These are phyloP conservation scores for Eimeria praecox DNA, from an alignment of 169 alveolate genomes.

Conservation along the genomic window DNA sequence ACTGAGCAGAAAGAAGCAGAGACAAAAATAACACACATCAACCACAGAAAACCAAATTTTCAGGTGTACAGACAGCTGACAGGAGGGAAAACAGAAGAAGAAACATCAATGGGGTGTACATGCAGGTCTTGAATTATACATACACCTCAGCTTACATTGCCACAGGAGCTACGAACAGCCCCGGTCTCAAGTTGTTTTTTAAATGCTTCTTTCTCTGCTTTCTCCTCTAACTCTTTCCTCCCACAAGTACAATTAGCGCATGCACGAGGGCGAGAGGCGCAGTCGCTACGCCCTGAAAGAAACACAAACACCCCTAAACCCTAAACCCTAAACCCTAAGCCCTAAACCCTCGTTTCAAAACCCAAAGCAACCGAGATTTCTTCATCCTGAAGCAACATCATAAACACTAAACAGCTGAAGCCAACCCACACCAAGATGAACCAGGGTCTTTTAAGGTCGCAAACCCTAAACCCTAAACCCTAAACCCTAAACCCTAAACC, in stretches of 20 bases:
- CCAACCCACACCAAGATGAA: no score
- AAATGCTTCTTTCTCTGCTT: slow-evolving; percentile 76
- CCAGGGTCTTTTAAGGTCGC: no score
- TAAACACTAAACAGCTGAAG: no score
- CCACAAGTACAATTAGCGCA: slow-evolving; percentile 98
- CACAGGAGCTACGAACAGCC: slow-evolving; percentile 89
- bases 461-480: slow-evolving; percentile 2
- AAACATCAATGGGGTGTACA: not conserved
- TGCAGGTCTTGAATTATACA: no score
- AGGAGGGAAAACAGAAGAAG: not conserved
- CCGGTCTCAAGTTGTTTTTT: slow-evolving; percentile 86
- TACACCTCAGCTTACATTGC: slow-evolving; percentile 93
- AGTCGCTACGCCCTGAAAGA: slow-evolving; percentile 86
- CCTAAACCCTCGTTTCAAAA: not conserved
- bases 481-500: not conserved
- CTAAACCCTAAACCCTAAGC: slow-evolving; percentile 39
- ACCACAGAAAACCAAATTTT: not conserved
- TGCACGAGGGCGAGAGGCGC: slow-evolving; percentile 95
- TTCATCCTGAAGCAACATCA: no score
- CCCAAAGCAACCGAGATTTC: no score
- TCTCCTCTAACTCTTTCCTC: slow-evolving; percentile 88
- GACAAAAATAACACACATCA: not conserved
- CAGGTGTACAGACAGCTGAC: not conserved
- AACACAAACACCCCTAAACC: not conserved
- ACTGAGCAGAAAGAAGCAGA: slow-evolving; percentile 80